Evolutionary conservation across 2,329 filamentous ascomycete genomes (phyloP), one percentile per base, ranked within the genome.

Genomic region (Dothiorella sarmentorum): DNA sequence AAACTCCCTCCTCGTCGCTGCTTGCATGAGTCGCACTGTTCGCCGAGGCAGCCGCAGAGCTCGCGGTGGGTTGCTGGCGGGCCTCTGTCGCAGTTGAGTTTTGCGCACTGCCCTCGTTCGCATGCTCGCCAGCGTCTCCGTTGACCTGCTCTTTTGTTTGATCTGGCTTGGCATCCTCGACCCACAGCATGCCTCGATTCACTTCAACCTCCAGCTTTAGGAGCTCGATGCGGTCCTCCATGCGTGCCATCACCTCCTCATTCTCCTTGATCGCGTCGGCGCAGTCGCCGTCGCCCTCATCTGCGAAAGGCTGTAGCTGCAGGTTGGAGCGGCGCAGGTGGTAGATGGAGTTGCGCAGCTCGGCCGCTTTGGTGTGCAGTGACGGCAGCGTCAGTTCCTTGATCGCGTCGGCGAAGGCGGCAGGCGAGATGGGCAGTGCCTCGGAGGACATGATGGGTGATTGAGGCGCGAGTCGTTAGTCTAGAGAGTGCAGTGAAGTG

Each of bases 281-380:
- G 76, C 89, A 92, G 70, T 89, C 88, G 62, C 79, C 78, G 68
- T 92, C 89, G 15, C 85, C 80, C 22, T 77, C 74, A 45, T 85
- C 80, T 58, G 87, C 86, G 65, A 84, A 91, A 31, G 87, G 87
- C 58, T 81, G 78, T 60, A 91, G 85, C 71, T 91, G 84, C 63
- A 82, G 81, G 75, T 91, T 92, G 63, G 85, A 89, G 71, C 85
- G 85, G 67, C 86, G 82, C 24, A 92, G 84, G 72, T 92, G 88
- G 22, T 82, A 80, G 68, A 91, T 86, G 65, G 80, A 84, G 80
- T 91, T 91, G 70, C 83, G 84, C 62, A 92, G 80, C 72, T 92
- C 89, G 68, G 88, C 82, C 60, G 87, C 83, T 74, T 91, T 91
- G 73, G 88, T 80, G 73, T 88, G 85, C 6, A 92, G 85, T 59